Percentiles rank a stretch among this genome's conserved stretches.
Evolutionary conservation across 2,329 filamentous ascomycete genomes (phyloP).

Genomic region (Cladosporium oxysporum): DNA sequence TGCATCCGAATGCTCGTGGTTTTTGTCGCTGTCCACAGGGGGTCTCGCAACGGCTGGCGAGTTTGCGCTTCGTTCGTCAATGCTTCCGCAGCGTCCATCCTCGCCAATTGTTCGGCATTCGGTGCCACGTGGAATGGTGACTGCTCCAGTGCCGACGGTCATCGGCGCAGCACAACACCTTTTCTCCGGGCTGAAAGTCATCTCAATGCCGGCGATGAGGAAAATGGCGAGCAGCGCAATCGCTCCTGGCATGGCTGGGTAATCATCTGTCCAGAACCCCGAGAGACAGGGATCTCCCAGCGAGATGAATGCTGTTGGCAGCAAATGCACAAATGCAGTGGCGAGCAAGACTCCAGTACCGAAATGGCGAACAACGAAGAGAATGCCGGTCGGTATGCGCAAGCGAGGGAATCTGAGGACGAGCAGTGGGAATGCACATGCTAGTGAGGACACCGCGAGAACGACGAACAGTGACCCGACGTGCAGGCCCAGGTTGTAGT

Average conservation of each 20-base stretch:
- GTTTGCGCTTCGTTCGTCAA: neutral
- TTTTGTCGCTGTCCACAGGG: neutral
- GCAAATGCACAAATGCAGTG: constrained; percentile 57
- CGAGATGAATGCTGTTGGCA: constrained; percentile 61
- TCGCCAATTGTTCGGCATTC: neutral
- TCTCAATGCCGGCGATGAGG: constrained; percentile 42
- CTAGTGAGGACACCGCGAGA: constrained; percentile 54
- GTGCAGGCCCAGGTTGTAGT: constrained; percentile 57
- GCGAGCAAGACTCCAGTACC: constrained; percentile 57
- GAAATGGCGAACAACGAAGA: constrained; percentile 60
- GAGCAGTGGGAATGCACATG: constrained; percentile 62
- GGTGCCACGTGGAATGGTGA: neutral
- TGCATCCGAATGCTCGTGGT: constrained; percentile 25
- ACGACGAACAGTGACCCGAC: constrained; percentile 58
- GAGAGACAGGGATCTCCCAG: constrained; percentile 67
- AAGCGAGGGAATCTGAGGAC: constrained; percentile 59
- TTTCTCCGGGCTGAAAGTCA: constrained; percentile 49
- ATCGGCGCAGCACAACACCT: constrained; percentile 17
- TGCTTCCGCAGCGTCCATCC: neutral
- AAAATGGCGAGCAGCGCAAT: constrained; percentile 66
- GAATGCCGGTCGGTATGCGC: constrained; percentile 57
- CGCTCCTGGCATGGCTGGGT: constrained; percentile 74
- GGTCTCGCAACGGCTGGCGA: neutral
- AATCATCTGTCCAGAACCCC: constrained; percentile 72
- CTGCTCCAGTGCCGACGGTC: neutral